Evolutionary conservation across 768 basidiomycete genomes (phyloP).

Genomic region (Lactifluus hygrophoroides): DNA sequence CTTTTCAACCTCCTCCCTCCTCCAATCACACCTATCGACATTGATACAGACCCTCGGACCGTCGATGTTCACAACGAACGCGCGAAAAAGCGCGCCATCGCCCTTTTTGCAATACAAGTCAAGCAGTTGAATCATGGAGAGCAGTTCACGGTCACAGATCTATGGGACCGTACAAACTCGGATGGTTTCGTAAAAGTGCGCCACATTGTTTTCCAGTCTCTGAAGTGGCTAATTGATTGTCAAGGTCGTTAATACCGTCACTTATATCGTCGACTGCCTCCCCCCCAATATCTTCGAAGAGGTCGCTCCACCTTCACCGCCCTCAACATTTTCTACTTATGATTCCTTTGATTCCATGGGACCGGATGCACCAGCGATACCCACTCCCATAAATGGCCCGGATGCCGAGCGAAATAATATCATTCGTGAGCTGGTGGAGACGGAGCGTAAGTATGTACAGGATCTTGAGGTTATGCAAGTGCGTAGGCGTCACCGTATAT

Average conservation of each 20-base stretch:
- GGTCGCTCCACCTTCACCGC: conserved; percentile 45
- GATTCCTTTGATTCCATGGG: conserved; percentile 52
- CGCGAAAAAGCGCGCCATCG: conserved; percentile 83
- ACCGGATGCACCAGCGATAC: conserved; percentile 33
- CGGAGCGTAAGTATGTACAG: conserved; percentile 93
- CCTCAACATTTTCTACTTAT: conserved; percentile 40
- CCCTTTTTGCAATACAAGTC: conserved; percentile 86
- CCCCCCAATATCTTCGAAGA: conserved; percentile 62
- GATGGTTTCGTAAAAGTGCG: conserved; percentile 92
- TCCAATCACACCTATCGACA: conserved; percentile 34
- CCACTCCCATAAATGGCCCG: conserved; percentile 44
- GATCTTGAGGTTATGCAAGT: conserved; percentile 97
- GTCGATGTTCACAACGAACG: conserved; percentile 70
- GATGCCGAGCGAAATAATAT: conserved; percentile 69
- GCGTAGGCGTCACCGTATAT: too few species aligned
- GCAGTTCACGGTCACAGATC: conserved; percentile 84
- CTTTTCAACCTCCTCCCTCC: conserved; percentile 85
- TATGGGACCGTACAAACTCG: conserved; percentile 85
- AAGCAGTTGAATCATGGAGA: conserved; percentile 63
- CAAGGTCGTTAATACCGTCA: conserved; percentile 86
- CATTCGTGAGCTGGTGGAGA: conserved; percentile 85
- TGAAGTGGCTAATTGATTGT: conserved; percentile 6
- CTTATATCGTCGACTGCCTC: conserved; percentile 70
- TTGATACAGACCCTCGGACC: conserved; percentile 56
- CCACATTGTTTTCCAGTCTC: conserved; percentile 8